Evolutionary conservation across 2,329 filamentous ascomycete species (phyloP).

Genomic region (Fusarium tupiense): DNA sequence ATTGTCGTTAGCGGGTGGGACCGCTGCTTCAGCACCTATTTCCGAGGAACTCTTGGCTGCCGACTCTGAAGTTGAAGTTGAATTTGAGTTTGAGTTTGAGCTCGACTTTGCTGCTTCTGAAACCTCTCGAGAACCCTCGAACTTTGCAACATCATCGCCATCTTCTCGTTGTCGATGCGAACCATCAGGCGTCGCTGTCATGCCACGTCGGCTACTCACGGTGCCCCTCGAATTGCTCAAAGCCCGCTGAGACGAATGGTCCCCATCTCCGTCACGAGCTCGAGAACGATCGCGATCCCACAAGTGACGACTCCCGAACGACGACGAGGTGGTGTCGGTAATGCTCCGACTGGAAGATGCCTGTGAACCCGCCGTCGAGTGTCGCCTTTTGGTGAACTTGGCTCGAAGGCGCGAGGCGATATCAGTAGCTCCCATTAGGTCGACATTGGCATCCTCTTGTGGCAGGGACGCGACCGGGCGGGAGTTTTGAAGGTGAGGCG

Average conservation of each 20-base stretch:
- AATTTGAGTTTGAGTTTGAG: slow-evolving; percentile 18
- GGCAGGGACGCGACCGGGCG: slow-evolving; percentile 19
- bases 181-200: slow-evolving; percentile 29
- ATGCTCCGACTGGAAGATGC: slow-evolving; percentile 47
- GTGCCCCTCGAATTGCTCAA: slow-evolving; percentile 38
- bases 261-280: slow-evolving; percentile 27
- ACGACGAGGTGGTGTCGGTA: slow-evolving; percentile 28
- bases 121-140: slow-evolving; percentile 7
- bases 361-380: slow-evolving; percentile 52
- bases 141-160: slow-evolving; percentile 14
- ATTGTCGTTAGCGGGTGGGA: slow-evolving; percentile 35
- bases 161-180: slow-evolving; percentile 25
- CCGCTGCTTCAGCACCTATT: slow-evolving; percentile 22
- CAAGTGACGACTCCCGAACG: slow-evolving; percentile 38
- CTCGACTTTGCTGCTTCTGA: slow-evolving; percentile 24
- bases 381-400: slow-evolving; percentile 55
- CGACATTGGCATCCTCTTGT: slow-evolving; percentile 29
- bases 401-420: slow-evolving; percentile 59
- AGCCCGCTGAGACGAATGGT: slow-evolving; percentile 29
- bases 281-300: slow-evolving; percentile 41
- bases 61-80: background rate
- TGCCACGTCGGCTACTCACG: slow-evolving; percentile 28
- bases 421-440: slow-evolving; percentile 54
- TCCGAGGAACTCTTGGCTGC: slow-evolving; percentile 21
- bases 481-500: slow-evolving; percentile 3